These are phyloP conservation scores for Alternaria brassicae DNA, from an alignment of 2,329 filamentous ascomycete genomes.

Conservation along the genomic window DNA sequence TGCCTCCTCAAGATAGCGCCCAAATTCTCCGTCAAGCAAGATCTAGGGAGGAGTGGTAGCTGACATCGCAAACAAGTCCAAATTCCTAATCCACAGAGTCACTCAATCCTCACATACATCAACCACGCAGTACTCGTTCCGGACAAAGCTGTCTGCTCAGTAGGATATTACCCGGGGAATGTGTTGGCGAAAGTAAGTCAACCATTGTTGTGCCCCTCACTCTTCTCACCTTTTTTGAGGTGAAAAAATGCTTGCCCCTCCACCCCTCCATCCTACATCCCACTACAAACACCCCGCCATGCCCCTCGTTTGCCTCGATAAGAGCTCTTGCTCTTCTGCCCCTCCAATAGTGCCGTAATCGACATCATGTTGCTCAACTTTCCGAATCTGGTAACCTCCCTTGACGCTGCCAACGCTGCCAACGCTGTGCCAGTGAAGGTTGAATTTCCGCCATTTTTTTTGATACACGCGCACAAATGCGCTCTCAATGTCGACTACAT, in stretches of 20 bases:
- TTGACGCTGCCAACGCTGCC: background rate
- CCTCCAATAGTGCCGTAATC: slow-evolving; percentile 5
- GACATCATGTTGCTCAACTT: slow-evolving; percentile 1
- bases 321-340: background rate
- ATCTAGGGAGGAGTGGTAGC: background rate
- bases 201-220: background rate
- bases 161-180: background rate
- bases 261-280: background rate
- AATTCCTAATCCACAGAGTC: background rate
- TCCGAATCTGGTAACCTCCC: background rate
- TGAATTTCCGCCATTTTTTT: background rate
- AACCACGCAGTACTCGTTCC: background rate
- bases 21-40: background rate
- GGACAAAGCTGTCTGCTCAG: background rate
- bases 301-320: slow-evolving; percentile 1
- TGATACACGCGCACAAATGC: background rate
- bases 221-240: background rate
- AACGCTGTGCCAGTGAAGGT: background rate
- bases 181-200: background rate
- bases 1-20: background rate
- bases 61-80: background rate
- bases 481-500: background rate
- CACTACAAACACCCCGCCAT: slow-evolving; percentile 1
- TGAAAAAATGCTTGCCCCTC: slow-evolving; percentile 3
- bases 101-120: background rate